Evolutionary conservation across 805 yeast species (phyloP), one percentile per base, ranked within the genome.

Genomic region (Ogataea ramenticola): DNA sequence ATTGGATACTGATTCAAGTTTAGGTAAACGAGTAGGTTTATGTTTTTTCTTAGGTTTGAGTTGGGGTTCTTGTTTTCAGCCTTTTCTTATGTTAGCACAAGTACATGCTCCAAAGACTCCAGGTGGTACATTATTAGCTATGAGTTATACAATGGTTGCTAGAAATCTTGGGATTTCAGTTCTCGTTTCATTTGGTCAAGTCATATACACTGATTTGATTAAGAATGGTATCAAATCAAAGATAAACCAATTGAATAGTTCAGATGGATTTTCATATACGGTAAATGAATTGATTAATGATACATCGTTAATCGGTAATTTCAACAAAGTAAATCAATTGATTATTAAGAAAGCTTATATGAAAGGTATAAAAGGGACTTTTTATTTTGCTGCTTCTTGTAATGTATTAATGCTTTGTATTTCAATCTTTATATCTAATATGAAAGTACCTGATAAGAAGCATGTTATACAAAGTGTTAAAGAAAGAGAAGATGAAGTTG

Each of bases 101-200:
- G 54, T 77, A n/a, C 52, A 63, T 20, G 77, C 78, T 9, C 80
- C 82, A 30, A 72, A 75, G 47, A 56, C 65, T 1, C 68, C 74
- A 8, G 82, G 81, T 16, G 67, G 72, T 4, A 64, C 67, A 6
- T 71, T 77, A 39, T 54, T 75, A 57, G 65, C 75, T 2, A 74
- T 80, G 5, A 57, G 77, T 1, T 62, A 68, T 41, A 44, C 72
- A 45, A 65, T 68, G 47, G 73, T 73, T 52, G 55, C 57, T 15
- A 68, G 81, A 49, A 56, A 72, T 1, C 46, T 75, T 17, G 75
- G 74, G 16, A 72, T 74, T 39, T 65, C 80, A 1, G 34, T 77
- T 21, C 68, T 73, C 17, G 62, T 72, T 4, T 65, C 61, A 31
- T 56, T 72, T 20, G 65, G 70, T 3, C 74, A 71, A 46, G 61